Conservation (phyloP, 2,329 filamentous ascomycete species). For the Blastomyces gilchristii region DNA sequence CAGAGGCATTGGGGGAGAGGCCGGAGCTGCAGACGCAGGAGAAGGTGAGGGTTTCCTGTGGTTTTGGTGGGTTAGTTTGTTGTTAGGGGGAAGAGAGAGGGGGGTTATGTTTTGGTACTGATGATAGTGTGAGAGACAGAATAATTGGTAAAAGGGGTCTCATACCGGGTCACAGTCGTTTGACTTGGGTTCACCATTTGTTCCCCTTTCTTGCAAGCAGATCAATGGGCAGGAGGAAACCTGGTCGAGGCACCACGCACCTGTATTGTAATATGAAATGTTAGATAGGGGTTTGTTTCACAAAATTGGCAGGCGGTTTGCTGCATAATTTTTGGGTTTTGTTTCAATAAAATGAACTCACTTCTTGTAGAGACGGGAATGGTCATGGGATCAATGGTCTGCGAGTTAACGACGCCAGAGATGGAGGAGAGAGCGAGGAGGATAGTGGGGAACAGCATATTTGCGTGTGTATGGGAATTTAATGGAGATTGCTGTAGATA, state of each 20-base stretch:
- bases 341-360: slow-evolving; percentile 16
- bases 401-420: slow-evolving; percentile 26
- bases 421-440: slow-evolving; percentile 27
- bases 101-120: too few relatives aligned
- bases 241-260: slow-evolving; percentile 36
- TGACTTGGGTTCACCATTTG: slow-evolving; percentile 24
- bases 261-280: slow-evolving; percentile 18
- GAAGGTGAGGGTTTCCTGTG: slow-evolving; percentile 41
- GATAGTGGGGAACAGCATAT: slow-evolving; percentile 17
- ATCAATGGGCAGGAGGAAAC: slow-evolving; percentile 36
- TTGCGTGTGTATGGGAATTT: slow-evolving; percentile 9
- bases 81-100: neutral
- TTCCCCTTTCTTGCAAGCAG: slow-evolving; percentile 33
- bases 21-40: slow-evolving; percentile 47
- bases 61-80: neutral
- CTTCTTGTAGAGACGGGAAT: slow-evolving; percentile 29
- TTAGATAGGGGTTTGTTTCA: slow-evolving; percentile 6
- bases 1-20: slow-evolving; percentile 46
- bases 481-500: neutral
- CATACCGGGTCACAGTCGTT: slow-evolving; percentile 36
- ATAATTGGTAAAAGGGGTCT: neutral
- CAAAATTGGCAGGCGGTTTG: too few relatives aligned
- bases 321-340: too few relatives aligned
- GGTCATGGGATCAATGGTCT: slow-evolving; percentile 30
- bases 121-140: too few relatives aligned